Base-by-base conservation (phyloP, 1,284 basidiomycete genomes). In the Naganishia liquefaciens region DNA sequence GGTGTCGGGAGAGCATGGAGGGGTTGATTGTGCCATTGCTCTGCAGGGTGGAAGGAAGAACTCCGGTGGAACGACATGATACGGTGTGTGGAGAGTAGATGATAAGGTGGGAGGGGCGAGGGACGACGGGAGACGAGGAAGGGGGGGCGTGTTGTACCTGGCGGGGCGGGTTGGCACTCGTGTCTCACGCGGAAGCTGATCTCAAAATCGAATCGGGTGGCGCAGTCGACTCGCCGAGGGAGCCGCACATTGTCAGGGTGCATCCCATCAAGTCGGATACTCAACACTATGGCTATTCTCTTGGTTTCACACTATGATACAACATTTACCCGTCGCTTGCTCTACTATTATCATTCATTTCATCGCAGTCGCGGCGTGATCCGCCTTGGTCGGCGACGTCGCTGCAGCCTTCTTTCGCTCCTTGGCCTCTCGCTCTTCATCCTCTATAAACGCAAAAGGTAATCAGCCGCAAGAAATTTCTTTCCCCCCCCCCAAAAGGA, bases 1-100 rank as follows among this genome's bases (percentile, higher is more conserved):
- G 91, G 91, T 0, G 91, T 93, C 62, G 89, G 83, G 28, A 93
- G 78, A 1, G 78, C 76, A 55, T 82, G 76, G 63, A 92, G 75
- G 15, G 80, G 73, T 55, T 64, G 40, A 25, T 40, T 54, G 53
- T 47, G 55, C 55, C 55, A 58, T 58, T 49, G 43, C 28, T 58
- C 43, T n/a, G 30, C 46, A 21, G 55, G 43, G 21, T 58, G 55
- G 30, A 37, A 47, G 27, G 55, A 47, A 9, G 55, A 30, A 33
- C 39, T 46, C 6, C 33, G 55, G 28, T 58, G 55, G 44, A 47
- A 58, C 3, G 55, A 58, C 55, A 58, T 58, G 54, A 28, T n/a
- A n/a, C n/a, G 9, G 55, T 39, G 6, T 28, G 30, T 46, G 30
- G 28, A 53, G 27, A 33, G 40, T 10, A 10, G 40, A 19, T 42